A percentile compares a stretch with the other conserved stretches of the same genome.
These are phyloP conservation scores for Mastigamoeba balamuthi DNA, from an alignment of 78 protist species.

Conservation along the genomic window DNA sequence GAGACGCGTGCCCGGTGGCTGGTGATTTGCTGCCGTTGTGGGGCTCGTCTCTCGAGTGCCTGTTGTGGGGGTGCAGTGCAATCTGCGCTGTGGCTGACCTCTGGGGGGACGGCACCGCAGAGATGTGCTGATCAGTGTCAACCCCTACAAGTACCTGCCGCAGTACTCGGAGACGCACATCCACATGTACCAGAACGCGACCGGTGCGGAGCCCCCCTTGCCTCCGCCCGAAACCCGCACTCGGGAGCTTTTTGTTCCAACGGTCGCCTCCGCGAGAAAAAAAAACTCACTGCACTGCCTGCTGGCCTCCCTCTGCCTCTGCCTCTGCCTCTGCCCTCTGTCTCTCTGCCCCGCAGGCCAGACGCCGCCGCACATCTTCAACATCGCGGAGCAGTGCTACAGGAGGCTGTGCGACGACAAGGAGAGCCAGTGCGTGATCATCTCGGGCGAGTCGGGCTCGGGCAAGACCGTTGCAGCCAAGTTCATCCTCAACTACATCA, in stretches of 20 bases:
- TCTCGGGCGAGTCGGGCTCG: conserved; percentile 1
- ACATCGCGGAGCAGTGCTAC: conserved; percentile 68
- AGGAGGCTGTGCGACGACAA: conserved; percentile 56
- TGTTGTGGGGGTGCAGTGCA: too few relatives aligned
- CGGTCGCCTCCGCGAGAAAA: too few relatives aligned
- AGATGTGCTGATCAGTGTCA: conserved; percentile 46
- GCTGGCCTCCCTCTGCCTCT: too few relatives aligned
- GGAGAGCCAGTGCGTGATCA: conserved; percentile 47
- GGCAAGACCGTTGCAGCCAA: conserved; percentile 44
- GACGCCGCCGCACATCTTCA: conserved; percentile 72
- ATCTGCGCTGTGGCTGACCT: too few relatives aligned
- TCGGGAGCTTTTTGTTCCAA: background rate
- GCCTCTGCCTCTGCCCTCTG: too few relatives aligned
- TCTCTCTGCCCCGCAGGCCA: too few relatives aligned
- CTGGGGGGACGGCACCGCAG: too few relatives aligned
- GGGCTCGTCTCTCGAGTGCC: too few relatives aligned
- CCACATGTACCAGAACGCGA: conserved; percentile 38
- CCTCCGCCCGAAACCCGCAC: too few relatives aligned
- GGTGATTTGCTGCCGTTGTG: too few relatives aligned
- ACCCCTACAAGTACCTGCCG: conserved; percentile 19
- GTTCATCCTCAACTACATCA: conserved; percentile 53
- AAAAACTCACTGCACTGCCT: too few relatives aligned
- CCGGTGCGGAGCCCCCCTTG: conserved; percentile 15
- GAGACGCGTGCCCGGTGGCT: too few relatives aligned
- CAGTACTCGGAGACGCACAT: background rate